These are phyloP conservation scores for Albophoma yamanashiensis DNA, from an alignment of 2,329 filamentous ascomycete genomes.

Conservation along the genomic window DNA sequence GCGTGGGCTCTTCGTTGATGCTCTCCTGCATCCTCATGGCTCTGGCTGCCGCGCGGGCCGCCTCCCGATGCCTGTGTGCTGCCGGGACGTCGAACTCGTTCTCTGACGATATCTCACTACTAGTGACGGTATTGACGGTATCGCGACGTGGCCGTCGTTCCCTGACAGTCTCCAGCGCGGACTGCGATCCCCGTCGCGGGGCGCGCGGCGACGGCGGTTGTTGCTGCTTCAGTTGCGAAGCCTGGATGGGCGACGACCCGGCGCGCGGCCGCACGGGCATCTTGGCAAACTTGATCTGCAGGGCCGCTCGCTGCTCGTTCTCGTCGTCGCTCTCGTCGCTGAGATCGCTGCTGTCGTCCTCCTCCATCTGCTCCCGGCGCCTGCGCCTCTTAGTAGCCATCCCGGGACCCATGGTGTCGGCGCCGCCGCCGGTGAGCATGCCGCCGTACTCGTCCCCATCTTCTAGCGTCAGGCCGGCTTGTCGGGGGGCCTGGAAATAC, in stretches of 20 bases:
- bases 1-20: slow-evolving; percentile 25
- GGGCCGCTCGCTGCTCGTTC: slow-evolving; percentile 61
- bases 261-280: slow-evolving; percentile 82
- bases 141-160: slow-evolving; percentile 55
- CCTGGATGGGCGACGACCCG: slow-evolving; percentile 77
- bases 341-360: slow-evolving; percentile 76
- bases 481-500: slow-evolving; percentile 66
- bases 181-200: slow-evolving; percentile 57
- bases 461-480: slow-evolving; percentile 52
- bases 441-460: slow-evolving; percentile 64
- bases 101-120: slow-evolving; percentile 74
- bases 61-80: slow-evolving; percentile 53
- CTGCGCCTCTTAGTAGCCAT: slow-evolving; percentile 56
- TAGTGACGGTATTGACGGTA: slow-evolving; percentile 73
- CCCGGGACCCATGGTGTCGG: slow-evolving; percentile 58
- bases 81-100: slow-evolving; percentile 63
- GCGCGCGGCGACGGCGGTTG: slow-evolving; percentile 42
- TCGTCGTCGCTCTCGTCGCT: slow-evolving; percentile 80
- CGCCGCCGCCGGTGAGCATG: slow-evolving; percentile 57
- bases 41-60: slow-evolving; percentile 43
- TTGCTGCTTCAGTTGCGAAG: slow-evolving; percentile 48
- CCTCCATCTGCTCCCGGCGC: slow-evolving; percentile 64
- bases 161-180: slow-evolving; percentile 58
- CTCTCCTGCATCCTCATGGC: slow-evolving; percentile 24
- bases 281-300: slow-evolving; percentile 93